Evolutionary conservation across 2,329 filamentous ascomycete species (phyloP), one percentile per base, ranked within the genome.

Genomic region (Chrysoporthe austroafricana): DNA sequence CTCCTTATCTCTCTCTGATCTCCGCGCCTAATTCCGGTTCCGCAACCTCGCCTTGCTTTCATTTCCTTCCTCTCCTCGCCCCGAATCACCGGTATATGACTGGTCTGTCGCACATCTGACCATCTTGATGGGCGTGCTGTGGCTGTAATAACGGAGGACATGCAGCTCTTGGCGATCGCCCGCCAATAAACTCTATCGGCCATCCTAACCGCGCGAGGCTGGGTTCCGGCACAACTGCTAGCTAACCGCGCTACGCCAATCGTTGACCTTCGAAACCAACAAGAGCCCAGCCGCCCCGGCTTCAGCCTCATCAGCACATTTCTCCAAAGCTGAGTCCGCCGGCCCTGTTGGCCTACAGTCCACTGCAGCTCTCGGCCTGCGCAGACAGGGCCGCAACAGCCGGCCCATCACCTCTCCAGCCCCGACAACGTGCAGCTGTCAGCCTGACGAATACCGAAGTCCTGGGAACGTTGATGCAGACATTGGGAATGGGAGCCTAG

Each of bases 141-240:
- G 46, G 61, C 61, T 63, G 39, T 16, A 56, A 57, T 26, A 26
- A 56, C 62, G 48, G 62, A 32, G n/a, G 26, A 34, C 43, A 32
- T 44, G 39, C 50, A 56, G 48, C 39, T 56, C 26, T 42, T 13
- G 46, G 50, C 21, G 13, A 43, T 7, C 16, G 46, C 21, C 50
- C 36, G 48, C 5, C 62, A 56, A 32, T 44, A 56, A 56, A 43
- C 26, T 34, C 50, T 56, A n/a, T 14, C 48, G n/a, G 11, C 50
- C 18, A 44, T 34, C 18, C 9, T 43, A 14, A 44, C 34, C n/a
- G 34, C n/a, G 34, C 48, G 48, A 56, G 61, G 61, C 61, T 54
- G 61, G 36, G n/a, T 34, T 16, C 46, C 6, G 16, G 18, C 48
- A 16, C 14, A 26, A 8, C 6, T 21, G 34, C 11, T 34, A 54